Percentiles rank a stretch among this genome's conserved stretches.
phyloP scores from a whole-genome alignment of 345 rosid genomes.

The Heritiera fomes region DNA sequence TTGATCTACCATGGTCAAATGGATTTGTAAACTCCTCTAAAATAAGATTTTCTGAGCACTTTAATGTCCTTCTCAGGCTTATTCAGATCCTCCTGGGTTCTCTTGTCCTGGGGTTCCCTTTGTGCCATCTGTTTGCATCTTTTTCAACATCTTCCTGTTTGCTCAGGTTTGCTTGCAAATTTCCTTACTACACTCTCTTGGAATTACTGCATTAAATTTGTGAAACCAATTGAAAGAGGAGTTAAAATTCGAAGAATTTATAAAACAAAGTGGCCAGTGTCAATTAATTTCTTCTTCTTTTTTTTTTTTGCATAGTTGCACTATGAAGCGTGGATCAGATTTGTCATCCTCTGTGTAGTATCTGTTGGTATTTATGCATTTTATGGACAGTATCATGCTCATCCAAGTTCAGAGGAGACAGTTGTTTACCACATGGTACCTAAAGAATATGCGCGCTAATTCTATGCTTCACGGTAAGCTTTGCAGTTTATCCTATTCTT shows the following conservation, averaged over 20 bases:
- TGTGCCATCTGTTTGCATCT: constrained; percentile 75
- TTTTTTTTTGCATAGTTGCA: constrained; percentile 62
- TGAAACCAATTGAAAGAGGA: constrained; percentile 12
- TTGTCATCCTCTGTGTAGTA: constrained; percentile 62
- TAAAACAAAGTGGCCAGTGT: not conserved
- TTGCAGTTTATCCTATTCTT: not conserved
- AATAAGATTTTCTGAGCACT: not conserved
- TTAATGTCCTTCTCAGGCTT: constrained; percentile 48
- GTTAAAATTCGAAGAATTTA: constrained; percentile 11
- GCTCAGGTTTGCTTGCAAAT: constrained; percentile 67
- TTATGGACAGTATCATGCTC: constrained; percentile 84
- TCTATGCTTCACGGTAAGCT: not conserved
- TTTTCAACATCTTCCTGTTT: constrained; percentile 90
- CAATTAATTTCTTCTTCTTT: constrained; percentile 1
- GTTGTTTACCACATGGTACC: constrained; percentile 62
- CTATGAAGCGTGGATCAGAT: constrained; percentile 89
- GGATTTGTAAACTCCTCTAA: not conserved
- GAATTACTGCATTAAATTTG: not conserved
- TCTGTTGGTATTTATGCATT: constrained; percentile 65
- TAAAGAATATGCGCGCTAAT: constrained; percentile 30
- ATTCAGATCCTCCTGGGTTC: constrained; percentile 62
- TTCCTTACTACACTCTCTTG: not conserved
- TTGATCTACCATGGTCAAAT: not conserved
- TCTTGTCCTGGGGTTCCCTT: constrained; percentile 89
- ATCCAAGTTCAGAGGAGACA: constrained; percentile 51